Conservation (phyloP, 1,139 yeast genomes). For the Kodamaea arcana region DNA sequence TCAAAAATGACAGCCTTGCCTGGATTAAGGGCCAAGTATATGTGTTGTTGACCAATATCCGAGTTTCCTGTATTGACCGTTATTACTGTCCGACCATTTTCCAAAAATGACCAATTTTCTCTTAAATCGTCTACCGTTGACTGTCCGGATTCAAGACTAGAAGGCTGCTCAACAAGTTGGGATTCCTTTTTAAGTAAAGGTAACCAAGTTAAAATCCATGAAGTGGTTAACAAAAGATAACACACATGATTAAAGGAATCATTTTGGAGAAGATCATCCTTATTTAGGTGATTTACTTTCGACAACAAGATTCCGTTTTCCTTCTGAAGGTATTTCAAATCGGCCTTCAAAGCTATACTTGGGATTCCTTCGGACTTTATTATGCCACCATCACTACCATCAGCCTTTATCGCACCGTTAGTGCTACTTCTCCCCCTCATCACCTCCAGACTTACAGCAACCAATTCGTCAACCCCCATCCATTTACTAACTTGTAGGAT, state of each 20-base stretch:
- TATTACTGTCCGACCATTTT: conserved; percentile 34
- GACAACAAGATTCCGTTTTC: conserved; percentile 18
- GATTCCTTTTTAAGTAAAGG: conserved; percentile 43
- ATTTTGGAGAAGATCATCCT: conserved; percentile 40
- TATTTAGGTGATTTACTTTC: conserved; percentile 19
- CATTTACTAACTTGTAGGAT: conserved; percentile 38
- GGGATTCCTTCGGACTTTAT: conserved; percentile 12
- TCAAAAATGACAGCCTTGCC: conserved; percentile 47
- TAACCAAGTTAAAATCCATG: conserved; percentile 53
- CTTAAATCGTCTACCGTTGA: conserved; percentile 39
- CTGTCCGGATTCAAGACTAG: background rate
- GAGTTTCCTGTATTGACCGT: conserved; percentile 18
- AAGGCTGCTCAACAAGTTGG: conserved; percentile 20
- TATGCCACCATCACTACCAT: too few relatives aligned
- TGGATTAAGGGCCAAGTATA: conserved; percentile 34
- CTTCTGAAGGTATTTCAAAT: background rate
- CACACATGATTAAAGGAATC: conserved; percentile 47
- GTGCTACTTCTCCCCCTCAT: background rate
- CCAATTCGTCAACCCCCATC: conserved; percentile 37
- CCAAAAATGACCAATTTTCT: conserved; percentile 56
- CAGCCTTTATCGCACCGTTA: too few relatives aligned
- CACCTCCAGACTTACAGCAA: conserved; percentile 22
- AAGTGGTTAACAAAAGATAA: conserved; percentile 43
- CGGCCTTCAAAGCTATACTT: background rate
- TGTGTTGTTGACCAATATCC: conserved; percentile 21